Conservation (phyloP, 331 rosid genomes). For the Rosa hybrid region DNA sequence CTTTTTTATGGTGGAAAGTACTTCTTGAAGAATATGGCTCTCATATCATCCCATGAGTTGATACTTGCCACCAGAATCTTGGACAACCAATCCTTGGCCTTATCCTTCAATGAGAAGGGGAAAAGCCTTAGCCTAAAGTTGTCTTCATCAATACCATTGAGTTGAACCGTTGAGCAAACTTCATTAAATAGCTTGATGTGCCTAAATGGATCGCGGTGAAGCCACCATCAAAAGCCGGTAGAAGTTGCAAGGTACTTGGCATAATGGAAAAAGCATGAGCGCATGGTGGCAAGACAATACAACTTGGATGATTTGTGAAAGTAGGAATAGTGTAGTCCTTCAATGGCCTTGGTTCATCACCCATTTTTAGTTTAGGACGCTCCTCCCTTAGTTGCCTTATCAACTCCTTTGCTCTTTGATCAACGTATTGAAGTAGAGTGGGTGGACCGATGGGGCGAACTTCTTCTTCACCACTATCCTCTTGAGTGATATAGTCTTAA, state of each 20-base stretch:
- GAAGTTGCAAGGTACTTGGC: not conserved
- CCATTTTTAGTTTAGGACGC: not conserved
- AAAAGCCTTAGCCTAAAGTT: not conserved
- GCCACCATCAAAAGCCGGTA: no score
- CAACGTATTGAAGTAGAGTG: not conserved
- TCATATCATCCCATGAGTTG: not conserved
- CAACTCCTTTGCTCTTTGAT: no score
- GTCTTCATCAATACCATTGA: not conserved
- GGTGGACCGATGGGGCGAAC: no score
- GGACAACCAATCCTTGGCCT: not conserved
- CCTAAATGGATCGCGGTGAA: no score
- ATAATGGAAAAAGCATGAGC: not conserved
- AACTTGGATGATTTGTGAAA: not conserved
- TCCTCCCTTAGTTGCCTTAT: not conserved
- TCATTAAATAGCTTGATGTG: not conserved
- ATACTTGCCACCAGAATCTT: not conserved
- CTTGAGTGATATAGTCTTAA: not conserved
- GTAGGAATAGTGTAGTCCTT: not conserved
- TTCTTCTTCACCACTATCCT: not conserved
- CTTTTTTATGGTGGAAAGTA: not conserved
- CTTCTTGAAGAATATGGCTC: not conserved
- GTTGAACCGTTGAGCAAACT: not conserved
- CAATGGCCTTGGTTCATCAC: not conserved
- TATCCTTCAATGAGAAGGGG: not conserved
- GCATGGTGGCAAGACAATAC: not conserved